Evolutionary conservation across 352 stramenopile genomes (phyloP), one percentile per base, ranked within the genome.

Genomic region (Phytophthora tentaculata): DNA sequence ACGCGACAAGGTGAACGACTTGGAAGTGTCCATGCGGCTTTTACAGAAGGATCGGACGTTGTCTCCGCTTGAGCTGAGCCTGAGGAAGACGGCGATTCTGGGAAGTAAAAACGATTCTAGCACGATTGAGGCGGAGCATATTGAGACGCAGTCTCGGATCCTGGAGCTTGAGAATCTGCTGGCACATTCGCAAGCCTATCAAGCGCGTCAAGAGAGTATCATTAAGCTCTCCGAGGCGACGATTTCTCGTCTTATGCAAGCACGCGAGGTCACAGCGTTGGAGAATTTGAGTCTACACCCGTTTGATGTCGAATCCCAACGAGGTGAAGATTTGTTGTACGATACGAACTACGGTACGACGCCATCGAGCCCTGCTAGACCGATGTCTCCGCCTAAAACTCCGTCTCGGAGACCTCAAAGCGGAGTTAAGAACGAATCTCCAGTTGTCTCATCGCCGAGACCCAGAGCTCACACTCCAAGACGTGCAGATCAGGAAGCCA

Each of bases 1-100:
- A 1, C 80, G 84, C 1, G 84, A 91, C 4, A 90, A 91, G 48
- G 82, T 90, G 10, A 86, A 89, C 47, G 84, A 92, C 51, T 69
- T 92, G 12, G 84, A 91, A 43, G 84, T 90, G 5, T 87, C 83
- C 9, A 64, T 89, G 16, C 77, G 80, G 20, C 53, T 91, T 0
- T 71, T 91, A 69, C 83, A 91, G 48, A 91, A 89, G 47, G 78
- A 90, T 55, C 79, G 79, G 0, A 69, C 73, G 2, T 61, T 92
- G 16, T 92, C 84, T 1, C 84, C 84, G 2, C 58, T 90, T 5
- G 84, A 92, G 54, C 61, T 92, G 12, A 89, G 74, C 51, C 60
- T 89, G 14, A 77, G 82, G 7, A 92, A 92, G 57, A 76, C 82
- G 2, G 79, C 79, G 0, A 90, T 90, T 5, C 37, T 92, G 1